Evolutionary conservation across 495 filamentous ascomycete species (phyloP), one percentile per base, ranked within the genome.

Genomic region (Lasiosphaeria hispida): DNA sequence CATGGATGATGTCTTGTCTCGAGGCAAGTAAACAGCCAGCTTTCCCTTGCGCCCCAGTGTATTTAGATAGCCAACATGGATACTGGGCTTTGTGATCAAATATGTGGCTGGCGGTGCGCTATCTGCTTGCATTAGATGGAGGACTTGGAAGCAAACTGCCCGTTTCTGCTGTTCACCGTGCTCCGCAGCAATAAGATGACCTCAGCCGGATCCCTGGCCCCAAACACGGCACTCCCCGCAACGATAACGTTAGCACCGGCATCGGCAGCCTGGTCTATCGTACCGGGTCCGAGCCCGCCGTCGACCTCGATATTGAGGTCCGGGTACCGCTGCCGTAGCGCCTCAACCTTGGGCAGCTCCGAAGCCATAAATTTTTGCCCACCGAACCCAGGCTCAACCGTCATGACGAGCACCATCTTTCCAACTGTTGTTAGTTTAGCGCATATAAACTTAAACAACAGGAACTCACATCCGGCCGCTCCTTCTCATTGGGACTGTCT

Each of bases 381-480:
- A 58, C 94, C 95, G 72, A 97, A 98, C 52, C 94, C 94, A 15
- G 94, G 94, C 73, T 98, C 85, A 15, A 98, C 94, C 8, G 94
- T 98, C 94, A 98, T 98, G 39, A 98, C 86, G 9, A 98, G 86
- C 23, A 95, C 91, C 95, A 98, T 97, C 94, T 98, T 44, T 17
- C 5, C 9, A 33, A 11, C 39, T 13, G n/a, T 38, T 41, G 38
- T 49, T 40, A 41, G 38, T 30, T 30, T 30, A 30, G 5, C 5
- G 2, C 23, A 30, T 30, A 2, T 5, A 2, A 30, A 30, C 5
- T 5, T 30, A 5, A 30, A 30, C 23, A 5, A 2, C 23, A 30
- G 23, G 5, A 23, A 54, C 90, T 75, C 70, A 98, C 94, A 82
- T 98, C 95, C 13, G 94, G 95, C 53, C 83, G 77, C 72, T 98